Percentiles rank a stretch among this genome's conserved stretches.
phyloP scores from a whole-genome alignment of 345 rosid genomes.

The Linum lewisii region DNA sequence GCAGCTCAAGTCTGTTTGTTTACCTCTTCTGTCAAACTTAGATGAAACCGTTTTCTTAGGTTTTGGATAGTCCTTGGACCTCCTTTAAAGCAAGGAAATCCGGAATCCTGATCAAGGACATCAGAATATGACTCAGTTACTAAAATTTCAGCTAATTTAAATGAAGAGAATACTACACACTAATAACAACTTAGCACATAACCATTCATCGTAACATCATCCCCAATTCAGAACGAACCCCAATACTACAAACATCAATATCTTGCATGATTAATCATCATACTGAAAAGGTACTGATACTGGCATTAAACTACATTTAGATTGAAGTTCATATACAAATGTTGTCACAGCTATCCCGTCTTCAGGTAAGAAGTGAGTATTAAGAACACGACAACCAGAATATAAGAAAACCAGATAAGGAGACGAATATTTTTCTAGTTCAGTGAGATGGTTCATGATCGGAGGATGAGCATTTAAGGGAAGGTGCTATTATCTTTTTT shows the following conservation, averaged over 20 bases:
- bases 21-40: conserved; percentile 97
- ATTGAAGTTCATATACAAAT: too few species aligned
- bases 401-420: neutral
- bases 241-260: too few species aligned
- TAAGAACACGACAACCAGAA: too few species aligned
- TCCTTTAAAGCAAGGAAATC: conserved; percentile 98
- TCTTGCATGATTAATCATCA: too few species aligned
- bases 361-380: neutral
- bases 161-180: neutral
- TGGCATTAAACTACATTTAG: too few species aligned
- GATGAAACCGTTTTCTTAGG: conserved; percentile 84
- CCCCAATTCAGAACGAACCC: too few species aligned
- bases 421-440: neutral
- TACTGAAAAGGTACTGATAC: too few species aligned
- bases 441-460: neutral
- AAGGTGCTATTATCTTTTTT: neutral
- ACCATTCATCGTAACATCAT: too few species aligned
- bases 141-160: neutral
- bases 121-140: conserved; percentile 6
- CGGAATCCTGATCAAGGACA: conserved; percentile 60
- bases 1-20: conserved; percentile 13
- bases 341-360: too few species aligned
- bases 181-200: neutral
- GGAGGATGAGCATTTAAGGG: neutral
- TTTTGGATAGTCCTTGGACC: conserved; percentile 91